Percentiles rank a stretch among this genome's conserved stretches.
Evolutionary conservation across 78 protist genomes (phyloP).

Genomic region (Tieghemostelium lacteum): DNA sequence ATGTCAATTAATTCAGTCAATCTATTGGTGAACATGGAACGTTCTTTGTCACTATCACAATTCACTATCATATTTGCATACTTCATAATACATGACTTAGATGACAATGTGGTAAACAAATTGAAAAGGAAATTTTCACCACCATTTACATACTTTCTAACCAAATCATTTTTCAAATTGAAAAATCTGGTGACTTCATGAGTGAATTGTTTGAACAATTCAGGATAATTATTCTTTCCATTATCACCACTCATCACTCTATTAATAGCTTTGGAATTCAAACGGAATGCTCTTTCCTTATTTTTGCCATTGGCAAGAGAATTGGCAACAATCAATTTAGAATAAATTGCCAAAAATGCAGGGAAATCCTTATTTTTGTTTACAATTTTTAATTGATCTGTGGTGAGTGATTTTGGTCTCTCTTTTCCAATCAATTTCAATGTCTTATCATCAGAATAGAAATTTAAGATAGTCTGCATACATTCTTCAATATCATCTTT

Average conservation of each 20-base stretch:
- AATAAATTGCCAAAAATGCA: no score
- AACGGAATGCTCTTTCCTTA: neutral
- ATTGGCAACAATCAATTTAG: neutral
- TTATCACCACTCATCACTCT: neutral
- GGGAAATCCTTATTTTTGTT: neutral
- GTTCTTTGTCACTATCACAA: neutral
- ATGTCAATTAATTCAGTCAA: neutral
- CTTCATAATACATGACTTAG: neutral
- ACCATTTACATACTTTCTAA: neutral
- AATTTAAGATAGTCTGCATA: no score
- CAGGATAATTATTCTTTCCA: neutral
- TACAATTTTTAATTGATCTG: neutral
- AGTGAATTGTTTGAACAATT: neutral
- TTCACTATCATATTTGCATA: neutral
- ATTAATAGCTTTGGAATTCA: neutral
- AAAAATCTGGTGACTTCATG: neutral
- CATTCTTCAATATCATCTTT: neutral
- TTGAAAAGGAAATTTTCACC: neutral
- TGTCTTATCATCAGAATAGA: neutral
- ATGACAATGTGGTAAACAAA: neutral
- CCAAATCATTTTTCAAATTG: neutral
- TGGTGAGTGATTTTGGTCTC: neutral
- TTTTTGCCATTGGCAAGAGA: neutral
- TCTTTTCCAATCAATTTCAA: neutral
- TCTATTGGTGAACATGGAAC: neutral